A percentile compares a stretch with the other conserved stretches of the same genome.
phyloP scores from a whole-genome alignment of 2,329 filamentous ascomycete species.

The Botrytis medusae region DNA sequence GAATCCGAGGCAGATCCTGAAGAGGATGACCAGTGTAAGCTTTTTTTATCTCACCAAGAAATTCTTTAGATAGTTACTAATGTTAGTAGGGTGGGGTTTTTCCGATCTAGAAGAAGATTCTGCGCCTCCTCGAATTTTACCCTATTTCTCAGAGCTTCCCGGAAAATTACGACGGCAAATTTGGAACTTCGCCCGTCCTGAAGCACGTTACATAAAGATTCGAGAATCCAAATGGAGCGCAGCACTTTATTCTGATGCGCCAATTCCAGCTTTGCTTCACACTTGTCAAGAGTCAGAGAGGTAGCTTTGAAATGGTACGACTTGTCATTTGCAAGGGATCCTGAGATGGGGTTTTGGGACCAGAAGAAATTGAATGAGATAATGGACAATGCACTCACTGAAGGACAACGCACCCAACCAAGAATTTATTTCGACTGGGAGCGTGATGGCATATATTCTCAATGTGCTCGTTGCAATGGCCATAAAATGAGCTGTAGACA shows the following conservation, averaged over 20 bases:
- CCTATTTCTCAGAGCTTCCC: not conserved
- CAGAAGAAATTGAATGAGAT: not conserved
- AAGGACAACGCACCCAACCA: not conserved
- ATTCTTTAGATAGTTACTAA: not conserved
- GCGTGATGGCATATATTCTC: slow-evolving; percentile 1
- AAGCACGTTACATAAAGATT: slow-evolving; percentile 5
- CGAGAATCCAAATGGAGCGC: not conserved
- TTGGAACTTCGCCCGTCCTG: not conserved
- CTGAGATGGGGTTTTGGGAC: not conserved
- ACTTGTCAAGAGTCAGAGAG: not conserved
- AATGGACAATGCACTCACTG: not conserved
- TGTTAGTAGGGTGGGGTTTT: not conserved
- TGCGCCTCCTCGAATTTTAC: not conserved
- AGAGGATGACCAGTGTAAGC: not conserved
- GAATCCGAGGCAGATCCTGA: not conserved
- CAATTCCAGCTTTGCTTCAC: slow-evolving; percentile 4
- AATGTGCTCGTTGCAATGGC: not conserved
- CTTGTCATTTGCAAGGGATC: slow-evolving; percentile 3
- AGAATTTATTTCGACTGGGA: slow-evolving; percentile 9
- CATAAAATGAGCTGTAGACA: slow-evolving; percentile 4
- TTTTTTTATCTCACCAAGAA: too few relatives aligned
- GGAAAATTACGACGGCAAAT: not conserved
- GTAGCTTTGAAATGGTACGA: slow-evolving; percentile 4
- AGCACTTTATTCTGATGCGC: not conserved
- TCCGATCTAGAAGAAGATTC: not conserved